Conservation (phyloP, 805 yeast species). For the Ogataea degrootiae region DNA sequence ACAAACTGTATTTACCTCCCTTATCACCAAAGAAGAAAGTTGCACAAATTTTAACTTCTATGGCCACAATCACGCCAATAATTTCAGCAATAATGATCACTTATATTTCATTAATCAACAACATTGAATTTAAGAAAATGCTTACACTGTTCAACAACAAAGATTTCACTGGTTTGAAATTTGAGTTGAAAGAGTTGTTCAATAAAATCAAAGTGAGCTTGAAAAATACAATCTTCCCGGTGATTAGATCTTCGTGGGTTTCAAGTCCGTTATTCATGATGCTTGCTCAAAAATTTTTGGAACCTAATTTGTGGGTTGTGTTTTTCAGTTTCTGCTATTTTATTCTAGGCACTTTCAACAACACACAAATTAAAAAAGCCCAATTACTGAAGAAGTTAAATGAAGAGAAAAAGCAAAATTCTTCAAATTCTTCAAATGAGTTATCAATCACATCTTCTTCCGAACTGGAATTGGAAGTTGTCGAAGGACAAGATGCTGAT, state of each 20-base stretch:
- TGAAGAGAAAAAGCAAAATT: constrained; percentile 4
- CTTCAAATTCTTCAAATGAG: constrained; percentile 2
- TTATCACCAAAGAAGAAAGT: constrained; percentile 36
- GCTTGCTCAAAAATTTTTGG: constrained; percentile 52
- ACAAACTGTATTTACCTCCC: constrained; percentile 40
- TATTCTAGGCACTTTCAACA: constrained; percentile 57
- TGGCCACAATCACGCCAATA: constrained; percentile 53
- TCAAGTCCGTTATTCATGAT: constrained; percentile 48
- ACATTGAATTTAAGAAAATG: constrained; percentile 8
- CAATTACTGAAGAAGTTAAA: constrained; percentile 12
- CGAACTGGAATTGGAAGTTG: constrained; percentile 9
- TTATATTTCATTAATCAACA: constrained; percentile 50
- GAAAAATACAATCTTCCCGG: constrained; percentile 38
- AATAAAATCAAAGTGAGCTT: constrained; percentile 30
- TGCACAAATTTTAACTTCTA: constrained; percentile 46
- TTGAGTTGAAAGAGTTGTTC: constrained; percentile 8
- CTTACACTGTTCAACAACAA: constrained; percentile 1
- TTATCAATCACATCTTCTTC: constrained; percentile 4
- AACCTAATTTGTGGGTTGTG: constrained; percentile 60
- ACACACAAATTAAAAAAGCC: constrained; percentile 43
- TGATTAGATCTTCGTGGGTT: constrained; percentile 49
- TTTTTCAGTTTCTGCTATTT: constrained; percentile 57
- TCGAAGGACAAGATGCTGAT: constrained; percentile 10
- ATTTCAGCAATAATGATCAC: constrained; percentile 43
- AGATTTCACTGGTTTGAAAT: constrained; percentile 11